These are phyloP conservation scores for Amesomyces nigricolor DNA, from an alignment of 2,329 filamentous ascomycete species.

Conservation along the genomic window DNA sequence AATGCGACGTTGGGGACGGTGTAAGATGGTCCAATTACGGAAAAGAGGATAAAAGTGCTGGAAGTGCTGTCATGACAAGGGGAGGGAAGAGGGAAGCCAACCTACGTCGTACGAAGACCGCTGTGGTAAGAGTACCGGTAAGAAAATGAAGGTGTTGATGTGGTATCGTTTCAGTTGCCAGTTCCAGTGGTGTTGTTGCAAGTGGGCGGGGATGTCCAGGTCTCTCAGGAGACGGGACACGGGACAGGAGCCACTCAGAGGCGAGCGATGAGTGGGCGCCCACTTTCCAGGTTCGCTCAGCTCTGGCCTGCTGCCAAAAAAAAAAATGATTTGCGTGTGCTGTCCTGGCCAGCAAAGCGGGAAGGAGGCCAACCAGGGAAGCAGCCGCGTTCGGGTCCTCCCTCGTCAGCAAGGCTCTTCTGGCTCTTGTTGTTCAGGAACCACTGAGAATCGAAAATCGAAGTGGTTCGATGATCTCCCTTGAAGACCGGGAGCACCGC, in stretches of 20 bases:
- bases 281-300: background rate
- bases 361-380: background rate
- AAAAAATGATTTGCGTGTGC: constrained; percentile 4
- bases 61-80: constrained; percentile 11
- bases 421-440: background rate
- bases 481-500: background rate
- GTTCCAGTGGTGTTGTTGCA: constrained; percentile 12
- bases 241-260: constrained; percentile 9
- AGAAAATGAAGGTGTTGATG: constrained; percentile 3
- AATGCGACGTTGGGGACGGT: background rate
- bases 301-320: constrained; percentile 3
- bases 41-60: background rate
- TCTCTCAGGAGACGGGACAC: constrained; percentile 28
- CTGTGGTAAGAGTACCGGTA: constrained; percentile 15
- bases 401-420: constrained; percentile 7
- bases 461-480: too few species aligned
- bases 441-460: background rate
- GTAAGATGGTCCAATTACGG: constrained; percentile 12
- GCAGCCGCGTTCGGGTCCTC: background rate
- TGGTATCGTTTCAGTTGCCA: constrained; percentile 17
- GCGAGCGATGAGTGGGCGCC: constrained; percentile 4
- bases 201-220: constrained; percentile 19
- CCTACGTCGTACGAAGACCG: constrained; percentile 18
- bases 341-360: constrained; percentile 5
- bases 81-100: constrained; percentile 10